Base-by-base conservation (phyloP, 164 flowering plant species). In the Cinnamomum micranthum region DNA sequence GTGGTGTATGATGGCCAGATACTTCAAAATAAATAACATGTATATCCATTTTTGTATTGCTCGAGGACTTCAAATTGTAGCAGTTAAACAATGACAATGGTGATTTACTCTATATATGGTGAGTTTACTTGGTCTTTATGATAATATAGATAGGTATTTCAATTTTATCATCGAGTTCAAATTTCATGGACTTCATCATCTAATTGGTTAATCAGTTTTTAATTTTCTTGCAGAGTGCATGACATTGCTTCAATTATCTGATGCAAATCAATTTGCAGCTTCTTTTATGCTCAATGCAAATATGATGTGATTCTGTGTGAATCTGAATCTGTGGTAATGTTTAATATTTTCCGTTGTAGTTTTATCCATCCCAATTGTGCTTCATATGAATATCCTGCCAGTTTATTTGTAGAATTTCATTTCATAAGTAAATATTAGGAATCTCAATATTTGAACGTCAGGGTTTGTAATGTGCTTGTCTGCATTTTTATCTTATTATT, bases 11-110 rank as follows among this genome's bases (percentile, higher is more conserved):
- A 55, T 55, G 17, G 20, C n/a, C 20, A 17, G 60, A 55, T 55
- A 11, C 60, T 55, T 55, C 60, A 55, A 55, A 55, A 55, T 55
- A 55, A 19, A 14, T 55, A 55, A 55, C 17, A 14, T 17, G 60
- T 55, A 55, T 55, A 15, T 55, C 60, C 60, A 17, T 14, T 55
- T 55, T 17, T 55, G 47, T 35, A 35, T 35, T 35, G 47, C 47
- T 7, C 10, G 2, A 55, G 60, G 6, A 55, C 60, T 55, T 55
- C 60, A 55, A 55, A 55, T 55, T 55, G 71, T 27, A 72, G 73
- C 58, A 74, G 70, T 50, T 73, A 63, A 73, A 23, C 33, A 20
- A 19, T 59, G 52, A 2, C 19, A 67, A 55, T 12, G 65, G 71
- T 76, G 70, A 27, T 69, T 4, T 20, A 41, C 25, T 20, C 25